A percentile compares a stretch with the other conserved stretches of the same genome.
Conservation (phyloP, 305 asterid genomes). For the Fraxinus albicans region DNA sequence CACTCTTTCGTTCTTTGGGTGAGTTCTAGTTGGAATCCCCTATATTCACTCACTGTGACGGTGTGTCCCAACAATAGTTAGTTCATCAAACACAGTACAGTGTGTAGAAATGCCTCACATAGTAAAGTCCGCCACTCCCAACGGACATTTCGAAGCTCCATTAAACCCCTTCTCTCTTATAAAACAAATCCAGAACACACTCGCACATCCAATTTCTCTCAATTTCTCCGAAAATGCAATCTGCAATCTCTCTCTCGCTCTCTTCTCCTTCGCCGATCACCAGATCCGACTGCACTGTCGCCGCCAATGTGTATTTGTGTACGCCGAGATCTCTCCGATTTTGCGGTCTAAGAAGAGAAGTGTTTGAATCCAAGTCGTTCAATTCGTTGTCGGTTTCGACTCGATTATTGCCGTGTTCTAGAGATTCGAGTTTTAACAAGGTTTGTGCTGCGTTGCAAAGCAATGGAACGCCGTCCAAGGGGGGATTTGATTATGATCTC, state of each 20-base stretch:
- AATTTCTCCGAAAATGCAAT: constrained; percentile 51
- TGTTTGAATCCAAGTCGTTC: constrained; percentile 35
- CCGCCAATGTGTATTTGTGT: constrained; percentile 26
- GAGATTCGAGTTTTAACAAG: constrained; percentile 24
- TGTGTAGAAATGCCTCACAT: constrained; percentile 23
- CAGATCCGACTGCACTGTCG: constrained; percentile 44
- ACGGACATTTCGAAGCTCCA: constrained; percentile 69
- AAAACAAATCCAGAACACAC: background rate
- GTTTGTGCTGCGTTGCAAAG: constrained; percentile 54
- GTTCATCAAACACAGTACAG: constrained; percentile 28
- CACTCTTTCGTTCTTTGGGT: background rate
- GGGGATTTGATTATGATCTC: constrained; percentile 79
- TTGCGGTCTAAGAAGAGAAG: constrained; percentile 86
- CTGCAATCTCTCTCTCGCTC: constrained; percentile 62
- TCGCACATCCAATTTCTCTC: background rate
- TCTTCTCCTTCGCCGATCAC: constrained; percentile 47
- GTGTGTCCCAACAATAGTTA: background rate
- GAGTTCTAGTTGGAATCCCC: background rate
- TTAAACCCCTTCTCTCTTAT: background rate
- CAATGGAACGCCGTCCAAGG: constrained; percentile 57
- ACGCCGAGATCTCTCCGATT: constrained; percentile 72
- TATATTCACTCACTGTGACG: background rate
- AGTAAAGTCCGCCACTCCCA: constrained; percentile 71
- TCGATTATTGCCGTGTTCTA: constrained; percentile 30
- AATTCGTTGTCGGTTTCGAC: constrained; percentile 37